Evolutionary conservation across 2,329 filamentous ascomycete species (phyloP).

Genomic region (Furcasterigmium furcatum): DNA sequence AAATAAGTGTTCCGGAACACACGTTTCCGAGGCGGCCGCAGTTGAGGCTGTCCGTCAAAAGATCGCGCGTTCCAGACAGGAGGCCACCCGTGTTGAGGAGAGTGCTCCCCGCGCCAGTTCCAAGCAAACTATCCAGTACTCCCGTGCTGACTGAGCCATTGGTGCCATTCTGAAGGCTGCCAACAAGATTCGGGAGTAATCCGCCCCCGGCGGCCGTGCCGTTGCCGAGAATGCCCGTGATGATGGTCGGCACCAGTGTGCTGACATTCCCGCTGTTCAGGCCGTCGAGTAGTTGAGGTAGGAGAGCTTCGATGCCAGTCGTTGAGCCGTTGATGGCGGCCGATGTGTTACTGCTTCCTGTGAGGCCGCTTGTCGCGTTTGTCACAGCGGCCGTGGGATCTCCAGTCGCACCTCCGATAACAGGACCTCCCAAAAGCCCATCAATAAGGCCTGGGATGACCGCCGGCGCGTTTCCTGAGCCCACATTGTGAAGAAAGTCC

Average conservation of each 20-base stretch:
- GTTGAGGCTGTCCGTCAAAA: constrained; percentile 1
- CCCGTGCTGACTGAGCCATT: not conserved
- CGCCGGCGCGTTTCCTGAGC: not conserved
- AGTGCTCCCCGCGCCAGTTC: not conserved
- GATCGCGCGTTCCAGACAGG: constrained; percentile 1
- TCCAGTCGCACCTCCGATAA: not conserved
- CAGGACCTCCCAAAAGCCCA: not conserved
- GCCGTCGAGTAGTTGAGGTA: not conserved
- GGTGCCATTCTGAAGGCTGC: not conserved
- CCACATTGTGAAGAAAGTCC: not conserved
- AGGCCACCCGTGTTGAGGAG: constrained; percentile 2
- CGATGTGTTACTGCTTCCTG: not conserved
- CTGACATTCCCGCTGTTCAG: constrained; percentile 1
- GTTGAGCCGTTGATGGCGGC: not conserved
- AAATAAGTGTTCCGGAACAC: not conserved
- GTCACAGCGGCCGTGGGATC: not conserved
- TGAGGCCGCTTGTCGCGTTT: not conserved
- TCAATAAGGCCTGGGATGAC: not conserved
- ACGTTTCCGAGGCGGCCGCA: not conserved
- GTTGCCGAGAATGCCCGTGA: not conserved
- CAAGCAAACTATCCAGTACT: not conserved
- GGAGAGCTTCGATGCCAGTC: not conserved
- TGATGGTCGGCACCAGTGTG: not conserved
- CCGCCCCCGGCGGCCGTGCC: not conserved
- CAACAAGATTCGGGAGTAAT: not conserved